Percentiles rank a stretch among this genome's conserved stretches.
Conservation (phyloP, 805 yeast species). For the Saturnispora besseyi region DNA sequence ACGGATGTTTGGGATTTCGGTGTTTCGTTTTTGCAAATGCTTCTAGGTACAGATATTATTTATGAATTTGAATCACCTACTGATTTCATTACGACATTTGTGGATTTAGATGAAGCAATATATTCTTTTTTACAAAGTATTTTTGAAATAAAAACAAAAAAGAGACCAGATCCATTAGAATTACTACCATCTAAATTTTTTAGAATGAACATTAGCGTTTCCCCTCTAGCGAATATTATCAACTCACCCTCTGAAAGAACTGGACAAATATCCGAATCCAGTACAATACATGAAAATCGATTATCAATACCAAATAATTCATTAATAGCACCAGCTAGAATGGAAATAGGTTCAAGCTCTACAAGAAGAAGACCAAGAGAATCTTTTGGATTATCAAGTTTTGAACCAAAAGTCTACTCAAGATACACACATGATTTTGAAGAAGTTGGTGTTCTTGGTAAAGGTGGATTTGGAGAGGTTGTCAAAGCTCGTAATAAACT, state of each 20-base stretch:
- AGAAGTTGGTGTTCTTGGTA: conserved; percentile 83
- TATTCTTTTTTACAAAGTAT: conserved; percentile 58
- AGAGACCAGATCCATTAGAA: conserved; percentile 77
- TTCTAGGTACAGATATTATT: conserved; percentile 49
- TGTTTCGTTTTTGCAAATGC: conserved; percentile 57
- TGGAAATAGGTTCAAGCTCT: neutral
- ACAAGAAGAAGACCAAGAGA: conserved; percentile 18
- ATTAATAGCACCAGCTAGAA: neutral
- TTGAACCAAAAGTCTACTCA: conserved; percentile 33
- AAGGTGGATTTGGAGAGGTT: conserved; percentile 97
- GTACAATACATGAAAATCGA: neutral
- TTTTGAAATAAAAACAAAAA: conserved; percentile 55
- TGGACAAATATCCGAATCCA: neutral
- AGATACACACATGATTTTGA: conserved; percentile 91
- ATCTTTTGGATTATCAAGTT: conserved; percentile 21
- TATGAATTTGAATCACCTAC: conserved; percentile 50
- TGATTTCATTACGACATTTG: conserved; percentile 43
- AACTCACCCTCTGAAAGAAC: neutral
- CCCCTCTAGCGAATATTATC: conserved; percentile 20
- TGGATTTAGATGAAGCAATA: conserved; percentile 41
- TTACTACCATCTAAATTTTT: conserved; percentile 75
- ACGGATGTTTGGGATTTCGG: conserved; percentile 95
- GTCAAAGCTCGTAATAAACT: conserved; percentile 91
- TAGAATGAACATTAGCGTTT: conserved; percentile 50
- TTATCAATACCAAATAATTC: neutral